A percentile compares a stretch with the other conserved stretches of the same genome.
These are phyloP conservation scores for Pseudopyrenochaeta lycopersici DNA, from an alignment of 2,329 filamentous ascomycete genomes.

Conservation along the genomic window DNA sequence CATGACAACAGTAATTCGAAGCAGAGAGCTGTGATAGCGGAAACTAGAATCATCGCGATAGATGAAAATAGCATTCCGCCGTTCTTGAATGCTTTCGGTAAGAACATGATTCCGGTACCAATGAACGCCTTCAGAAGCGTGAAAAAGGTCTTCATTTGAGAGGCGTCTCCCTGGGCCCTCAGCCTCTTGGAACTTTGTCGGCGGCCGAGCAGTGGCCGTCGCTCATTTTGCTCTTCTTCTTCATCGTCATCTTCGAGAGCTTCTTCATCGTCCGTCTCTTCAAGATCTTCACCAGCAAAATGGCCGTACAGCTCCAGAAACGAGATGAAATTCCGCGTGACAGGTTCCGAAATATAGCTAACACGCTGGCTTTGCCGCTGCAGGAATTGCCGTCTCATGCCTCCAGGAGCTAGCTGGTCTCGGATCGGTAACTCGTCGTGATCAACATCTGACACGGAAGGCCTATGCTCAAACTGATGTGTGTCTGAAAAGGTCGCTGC, in stretches of 20 bases:
- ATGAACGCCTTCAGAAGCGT: slow-evolving; percentile 81
- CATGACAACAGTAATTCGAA: slow-evolving; percentile 77
- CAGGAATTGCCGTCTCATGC: slow-evolving; percentile 64
- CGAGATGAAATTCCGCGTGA: slow-evolving; percentile 76
- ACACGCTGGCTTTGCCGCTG: slow-evolving; percentile 52
- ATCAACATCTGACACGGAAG: slow-evolving; percentile 33
- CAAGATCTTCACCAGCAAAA: slow-evolving; percentile 77
- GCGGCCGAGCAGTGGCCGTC: slow-evolving; percentile 67
- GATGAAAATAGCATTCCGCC: slow-evolving; percentile 80
- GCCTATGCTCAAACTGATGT: slow-evolving; percentile 30
- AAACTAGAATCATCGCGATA: slow-evolving; percentile 71
- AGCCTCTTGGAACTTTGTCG: slow-evolving; percentile 61
- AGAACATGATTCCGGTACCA: slow-evolving; percentile 82
- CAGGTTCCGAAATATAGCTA: slow-evolving; percentile 59
- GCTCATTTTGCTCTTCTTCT: slow-evolving; percentile 64
- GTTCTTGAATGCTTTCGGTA: slow-evolving; percentile 81
- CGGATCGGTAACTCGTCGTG: slow-evolving; percentile 52
- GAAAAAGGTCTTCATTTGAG: slow-evolving; percentile 78
- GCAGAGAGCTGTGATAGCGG: slow-evolving; percentile 72
- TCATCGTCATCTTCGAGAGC: slow-evolving; percentile 62
- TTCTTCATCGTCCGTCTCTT: slow-evolving; percentile 66
- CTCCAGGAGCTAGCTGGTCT: slow-evolving; percentile 61
- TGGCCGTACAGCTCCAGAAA: slow-evolving; percentile 79
- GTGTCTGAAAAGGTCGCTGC: slow-evolving; percentile 73
- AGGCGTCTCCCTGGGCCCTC: slow-evolving; percentile 67